Evolutionary conservation across 2,329 filamentous ascomycete species (phyloP).

Genomic region (Diaporthe ilicicola): DNA sequence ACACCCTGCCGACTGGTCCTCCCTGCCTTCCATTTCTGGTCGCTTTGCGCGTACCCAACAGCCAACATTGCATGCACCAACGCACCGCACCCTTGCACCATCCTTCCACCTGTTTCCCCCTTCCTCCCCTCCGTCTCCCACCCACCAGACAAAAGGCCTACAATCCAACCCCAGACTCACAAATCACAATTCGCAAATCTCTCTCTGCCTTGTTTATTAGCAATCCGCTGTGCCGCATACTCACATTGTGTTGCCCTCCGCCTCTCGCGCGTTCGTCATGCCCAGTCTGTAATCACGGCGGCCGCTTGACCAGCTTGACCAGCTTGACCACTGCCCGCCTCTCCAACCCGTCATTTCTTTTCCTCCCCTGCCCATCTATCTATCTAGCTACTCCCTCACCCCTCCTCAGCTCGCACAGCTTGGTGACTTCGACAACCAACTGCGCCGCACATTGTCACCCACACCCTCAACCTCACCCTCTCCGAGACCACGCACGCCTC

Average conservation of each 20-base stretch:
- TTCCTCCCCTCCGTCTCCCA: not conserved
- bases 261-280: constrained; percentile 1
- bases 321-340: not conserved
- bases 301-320: constrained; percentile 15
- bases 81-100: not conserved
- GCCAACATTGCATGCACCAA: not conserved
- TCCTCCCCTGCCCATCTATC: not conserved
- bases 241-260: not conserved
- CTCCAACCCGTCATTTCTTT: not conserved
- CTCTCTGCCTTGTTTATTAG: not conserved
- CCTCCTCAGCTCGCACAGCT: not conserved
- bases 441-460: constrained; percentile 16
- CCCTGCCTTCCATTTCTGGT: not conserved
- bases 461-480: constrained; percentile 11
- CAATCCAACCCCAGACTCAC: not conserved
- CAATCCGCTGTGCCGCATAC: not conserved
- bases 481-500: constrained; percentile 7
- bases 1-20: constrained; percentile 1
- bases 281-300: constrained; percentile 14
- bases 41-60: constrained; percentile 3
- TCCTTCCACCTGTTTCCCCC: not conserved
- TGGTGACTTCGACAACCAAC: not conserved
- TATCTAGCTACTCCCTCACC: not conserved
- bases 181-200: not conserved
- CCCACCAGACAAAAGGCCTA: not conserved